phyloP scores from a whole-genome alignment of 805 yeast species.

The Lipomyces sp. region DNA sequence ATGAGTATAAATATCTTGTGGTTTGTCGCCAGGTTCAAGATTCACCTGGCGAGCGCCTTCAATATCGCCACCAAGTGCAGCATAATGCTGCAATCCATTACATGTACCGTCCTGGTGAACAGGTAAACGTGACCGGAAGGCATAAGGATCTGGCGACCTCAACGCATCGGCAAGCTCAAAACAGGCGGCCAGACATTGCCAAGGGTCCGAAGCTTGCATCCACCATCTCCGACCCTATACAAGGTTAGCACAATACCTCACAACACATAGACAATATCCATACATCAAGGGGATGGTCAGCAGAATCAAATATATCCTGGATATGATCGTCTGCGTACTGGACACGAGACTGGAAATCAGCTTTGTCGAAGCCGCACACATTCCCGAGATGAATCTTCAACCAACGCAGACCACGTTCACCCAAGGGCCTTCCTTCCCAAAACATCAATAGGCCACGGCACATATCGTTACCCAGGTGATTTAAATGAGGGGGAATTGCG shows the following conservation, averaged over 20 bases:
- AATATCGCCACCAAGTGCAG: conserved; percentile 70
- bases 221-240: conserved; percentile 55
- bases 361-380: conserved; percentile 61
- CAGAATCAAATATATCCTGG: conserved; percentile 52
- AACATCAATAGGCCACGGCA: conserved; percentile 62
- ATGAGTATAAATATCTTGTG: conserved; percentile 64
- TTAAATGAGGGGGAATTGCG: conserved; percentile 66
- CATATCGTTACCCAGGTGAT: conserved; percentile 65
- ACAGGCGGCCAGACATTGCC: conserved; percentile 65
- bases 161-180: conserved; percentile 58
- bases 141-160: conserved; percentile 55
- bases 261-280: neutral
- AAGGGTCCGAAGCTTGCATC: conserved; percentile 63
- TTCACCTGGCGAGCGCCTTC: conserved; percentile 70
- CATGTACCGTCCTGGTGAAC: conserved; percentile 73
- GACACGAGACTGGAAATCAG: conserved; percentile 57
- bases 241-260: neutral
- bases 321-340: conserved; percentile 55
- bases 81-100: conserved; percentile 71
- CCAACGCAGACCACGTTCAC: conserved; percentile 61
- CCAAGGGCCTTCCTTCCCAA: conserved; percentile 63
- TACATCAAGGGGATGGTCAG: conserved; percentile 52
- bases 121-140: conserved; percentile 57
- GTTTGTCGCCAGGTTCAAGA: conserved; percentile 58
- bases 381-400: conserved; percentile 67